A percentile compares a stretch with the other conserved stretches of the same genome.
phyloP scores from a whole-genome alignment of 2,329 filamentous ascomycete genomes.

The Penicillium frequentans region DNA sequence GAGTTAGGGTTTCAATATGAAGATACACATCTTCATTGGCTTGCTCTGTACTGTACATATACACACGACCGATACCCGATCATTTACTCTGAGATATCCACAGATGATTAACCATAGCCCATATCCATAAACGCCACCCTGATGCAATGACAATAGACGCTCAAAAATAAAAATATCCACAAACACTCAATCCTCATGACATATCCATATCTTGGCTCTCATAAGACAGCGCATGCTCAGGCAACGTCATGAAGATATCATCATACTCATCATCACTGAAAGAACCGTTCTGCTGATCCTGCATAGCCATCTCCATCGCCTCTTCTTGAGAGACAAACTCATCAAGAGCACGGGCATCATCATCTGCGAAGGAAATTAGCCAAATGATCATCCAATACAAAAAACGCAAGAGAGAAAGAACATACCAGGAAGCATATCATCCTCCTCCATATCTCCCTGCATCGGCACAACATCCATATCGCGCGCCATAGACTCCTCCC shows the following conservation, averaged over 20 bases:
- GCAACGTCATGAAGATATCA: conserved; percentile 64
- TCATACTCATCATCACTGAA: conserved; percentile 62
- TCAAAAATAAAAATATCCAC: not conserved
- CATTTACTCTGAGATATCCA: conserved; percentile 19
- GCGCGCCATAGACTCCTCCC: conserved; percentile 40
- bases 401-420: conserved; percentile 1
- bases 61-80: conserved; percentile 32
- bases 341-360: conserved; percentile 33
- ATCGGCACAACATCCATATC: conserved; percentile 28
- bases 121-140: conserved; percentile 10
- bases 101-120: not conserved
- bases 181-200: conserved; percentile 23
- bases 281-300: conserved; percentile 16
- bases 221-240: conserved; percentile 42
- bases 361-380: conserved; percentile 12
- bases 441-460: conserved; percentile 24
- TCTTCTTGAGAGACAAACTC: conserved; percentile 38
- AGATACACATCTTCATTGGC: conserved; percentile 14
- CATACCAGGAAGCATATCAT: conserved; percentile 28
- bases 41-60: conserved; percentile 28
- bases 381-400: not conserved
- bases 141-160: conserved; percentile 14
- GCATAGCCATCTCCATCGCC: conserved; percentile 32
- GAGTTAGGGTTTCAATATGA: not conserved
- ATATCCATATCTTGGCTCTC: conserved; percentile 41